A percentile compares a stretch with the other conserved stretches of the same genome.
phyloP scores from a whole-genome alignment of 306 rosid species.

The Crataegus laevigata region DNA sequence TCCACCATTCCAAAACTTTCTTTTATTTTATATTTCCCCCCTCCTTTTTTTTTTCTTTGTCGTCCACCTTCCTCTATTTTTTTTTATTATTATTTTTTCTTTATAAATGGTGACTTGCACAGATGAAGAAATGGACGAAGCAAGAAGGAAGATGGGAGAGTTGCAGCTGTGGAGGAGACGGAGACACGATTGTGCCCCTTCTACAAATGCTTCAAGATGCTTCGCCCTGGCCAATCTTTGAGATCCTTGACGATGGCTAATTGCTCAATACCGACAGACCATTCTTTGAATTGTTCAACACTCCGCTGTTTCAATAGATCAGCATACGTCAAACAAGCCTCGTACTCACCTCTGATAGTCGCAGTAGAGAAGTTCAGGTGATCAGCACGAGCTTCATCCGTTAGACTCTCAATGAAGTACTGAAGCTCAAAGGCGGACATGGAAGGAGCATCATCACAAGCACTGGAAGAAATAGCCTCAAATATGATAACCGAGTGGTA shows the following conservation, averaged over 20 bases:
- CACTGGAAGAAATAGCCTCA: constrained; percentile 49
- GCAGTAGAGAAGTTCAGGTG: constrained; percentile 45
- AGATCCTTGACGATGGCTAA: constrained; percentile 77
- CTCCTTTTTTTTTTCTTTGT: no score
- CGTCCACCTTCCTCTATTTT: no score
- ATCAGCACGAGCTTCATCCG: constrained; percentile 58
- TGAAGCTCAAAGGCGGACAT: constrained; percentile 36
- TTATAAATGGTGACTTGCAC: no score
- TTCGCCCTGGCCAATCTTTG: no score
- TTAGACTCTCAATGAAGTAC: constrained; percentile 48
- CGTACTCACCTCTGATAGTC: constrained; percentile 50
- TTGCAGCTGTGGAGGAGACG: no score
- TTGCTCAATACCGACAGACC: constrained; percentile 64
- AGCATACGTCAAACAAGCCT: constrained; percentile 46
- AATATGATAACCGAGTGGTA: constrained; percentile 76
- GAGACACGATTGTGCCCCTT: no score
- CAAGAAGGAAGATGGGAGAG: no score
- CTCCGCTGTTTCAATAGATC: constrained; percentile 67
- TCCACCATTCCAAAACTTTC: no score
- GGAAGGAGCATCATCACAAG: constrained; percentile 21
- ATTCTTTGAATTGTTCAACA: constrained; percentile 75
- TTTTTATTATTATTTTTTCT: no score
- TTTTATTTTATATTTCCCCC: no score
- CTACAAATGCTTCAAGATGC: no score
- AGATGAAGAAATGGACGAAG: no score